A percentile compares a stretch with the other conserved stretches of the same genome.
phyloP scores from a whole-genome alignment of 2,329 filamentous ascomycete genomes.

The Colletotrichum echinochloae region DNA sequence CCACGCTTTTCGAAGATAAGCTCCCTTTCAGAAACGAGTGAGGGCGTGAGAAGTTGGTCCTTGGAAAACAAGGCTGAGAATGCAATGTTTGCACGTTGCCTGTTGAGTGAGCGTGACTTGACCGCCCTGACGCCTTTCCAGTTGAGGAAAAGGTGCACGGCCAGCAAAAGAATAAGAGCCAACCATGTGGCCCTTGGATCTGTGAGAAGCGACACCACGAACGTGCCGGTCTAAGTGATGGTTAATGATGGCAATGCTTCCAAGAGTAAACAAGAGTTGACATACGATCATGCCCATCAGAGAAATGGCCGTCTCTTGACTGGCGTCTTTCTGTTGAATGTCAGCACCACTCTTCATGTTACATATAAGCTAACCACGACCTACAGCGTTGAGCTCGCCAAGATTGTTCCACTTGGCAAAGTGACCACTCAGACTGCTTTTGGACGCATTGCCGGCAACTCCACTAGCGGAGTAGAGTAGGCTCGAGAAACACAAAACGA shows the following conservation, averaged over 20 bases:
- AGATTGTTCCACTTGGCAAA: conserved; percentile 39
- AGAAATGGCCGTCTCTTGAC: conserved; percentile 37
- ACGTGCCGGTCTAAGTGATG: conserved; percentile 7
- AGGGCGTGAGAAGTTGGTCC: conserved; percentile 21
- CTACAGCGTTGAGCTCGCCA: conserved; percentile 33
- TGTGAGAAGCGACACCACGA: conserved; percentile 22
- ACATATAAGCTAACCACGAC: fast-evolving
- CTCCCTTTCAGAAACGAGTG: conserved; percentile 16
- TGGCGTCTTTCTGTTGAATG: conserved; percentile 23
- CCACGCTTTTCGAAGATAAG: conserved; percentile 29
- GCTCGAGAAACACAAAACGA: conserved; percentile 27
- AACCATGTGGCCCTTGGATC: conserved; percentile 18
- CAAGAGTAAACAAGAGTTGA: background rate
- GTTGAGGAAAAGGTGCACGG: conserved; percentile 26
- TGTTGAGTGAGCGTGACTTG: conserved; percentile 27
- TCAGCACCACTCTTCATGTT: background rate
- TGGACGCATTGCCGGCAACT: conserved; percentile 35
- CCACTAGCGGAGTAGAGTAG: conserved; percentile 27
- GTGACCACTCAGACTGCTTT: conserved; percentile 36
- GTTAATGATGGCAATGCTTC: background rate
- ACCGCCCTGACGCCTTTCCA: conserved; percentile 37
- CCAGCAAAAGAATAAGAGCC: conserved; percentile 15
- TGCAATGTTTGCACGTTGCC: conserved; percentile 33
- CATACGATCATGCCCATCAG: conserved; percentile 36
- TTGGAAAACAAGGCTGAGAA: conserved; percentile 23